A percentile compares a stretch with the other conserved stretches of the same genome.
Evolutionary conservation across 345 rosid species (phyloP).

Genomic region (Boechera divaricarpa): DNA sequence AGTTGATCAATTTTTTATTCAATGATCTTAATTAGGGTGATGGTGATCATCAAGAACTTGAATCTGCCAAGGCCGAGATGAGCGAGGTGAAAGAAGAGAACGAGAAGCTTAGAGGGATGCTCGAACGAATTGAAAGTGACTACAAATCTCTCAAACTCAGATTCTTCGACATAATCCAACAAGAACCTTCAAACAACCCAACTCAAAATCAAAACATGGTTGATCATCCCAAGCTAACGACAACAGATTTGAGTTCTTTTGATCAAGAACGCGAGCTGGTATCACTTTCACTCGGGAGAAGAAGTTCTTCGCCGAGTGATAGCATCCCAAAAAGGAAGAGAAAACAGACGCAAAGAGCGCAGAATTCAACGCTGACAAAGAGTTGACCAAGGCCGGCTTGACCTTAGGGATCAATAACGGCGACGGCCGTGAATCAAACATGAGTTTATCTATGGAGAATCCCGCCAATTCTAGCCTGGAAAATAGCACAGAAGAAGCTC

Average conservation of each 20-base stretch:
- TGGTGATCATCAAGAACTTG: conserved; percentile 54
- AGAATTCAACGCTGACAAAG: conserved; percentile 44
- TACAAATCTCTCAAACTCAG: conserved; percentile 66
- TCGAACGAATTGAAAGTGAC: conserved; percentile 64
- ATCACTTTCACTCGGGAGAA: conserved; percentile 82
- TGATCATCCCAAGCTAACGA: conserved; percentile 21
- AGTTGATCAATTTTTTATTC: not conserved
- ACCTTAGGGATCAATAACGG: conserved; percentile 55
- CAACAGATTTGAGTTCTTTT: conserved; percentile 33
- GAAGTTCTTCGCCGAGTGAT: conserved; percentile 46
- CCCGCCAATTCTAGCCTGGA: conserved; percentile 47
- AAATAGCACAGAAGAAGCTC: conserved; percentile 51
- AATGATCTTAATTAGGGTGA: conserved; percentile 35
- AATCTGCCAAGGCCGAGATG: conserved; percentile 74
- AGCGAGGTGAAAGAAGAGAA: conserved; percentile 77
- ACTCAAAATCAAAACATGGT: conserved; percentile 31
- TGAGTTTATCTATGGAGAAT: conserved; percentile 29
- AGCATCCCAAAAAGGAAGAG: conserved; percentile 47
- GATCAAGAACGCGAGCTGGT: conserved; percentile 60
- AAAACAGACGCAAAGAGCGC: conserved; percentile 33
- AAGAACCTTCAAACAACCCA: conserved; percentile 46
- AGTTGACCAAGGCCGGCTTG: conserved; percentile 56
- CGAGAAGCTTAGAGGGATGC: conserved; percentile 61
- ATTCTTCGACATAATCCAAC: conserved; percentile 61
- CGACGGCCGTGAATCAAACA: not conserved